Evolutionary conservation across 1,284 basidiomycete genomes (phyloP), one percentile per base, ranked within the genome.

Genomic region (Leccinum solheimii): DNA sequence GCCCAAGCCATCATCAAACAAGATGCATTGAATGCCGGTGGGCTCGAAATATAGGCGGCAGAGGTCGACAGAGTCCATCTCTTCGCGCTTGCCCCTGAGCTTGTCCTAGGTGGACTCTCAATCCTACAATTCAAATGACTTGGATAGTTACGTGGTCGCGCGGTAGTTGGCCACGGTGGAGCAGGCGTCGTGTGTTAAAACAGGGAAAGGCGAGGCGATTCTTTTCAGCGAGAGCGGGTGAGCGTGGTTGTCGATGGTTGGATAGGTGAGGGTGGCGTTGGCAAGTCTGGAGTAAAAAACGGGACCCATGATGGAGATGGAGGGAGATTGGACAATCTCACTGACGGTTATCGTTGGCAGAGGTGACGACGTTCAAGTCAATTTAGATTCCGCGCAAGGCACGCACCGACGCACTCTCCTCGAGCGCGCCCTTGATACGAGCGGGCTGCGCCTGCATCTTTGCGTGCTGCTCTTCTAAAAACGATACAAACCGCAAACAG

Each of bases 401-500:
- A 30, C 27, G 27, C 65, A 97, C 91, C 21, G 92, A 91, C 0
- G 95, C 95, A 16, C 88, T 88, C 62, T 92, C 88, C 0, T 76
- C 80, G 0, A 78, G 71, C 19, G 88, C 86, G 23, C 79, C 76
- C 64, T 84, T 81, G 56, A 78, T 69, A 64, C 84, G 83, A 10
- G 74, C 72, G 0, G 79, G 77, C 66, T 85, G 81, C 55, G 75
- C 74, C 50, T 75, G 70, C 43, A 90, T 73, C 32, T 74, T 66
- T 56, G 79, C 79, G 68, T 92, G 90, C 67, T 97, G 88, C 60
- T 85, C 75, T 77, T 98, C 97, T 66, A 99, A 83, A 84, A 98
- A 98, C 57, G 88, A 80, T 91, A 98, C 96, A 80, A 93, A 97
- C 69, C 92, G 91, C 64, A 97, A 82, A 8, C 96, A 90, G 48